phyloP scores from a whole-genome alignment of 2,329 filamentous ascomycete species.

The Penicillium sp. region DNA sequence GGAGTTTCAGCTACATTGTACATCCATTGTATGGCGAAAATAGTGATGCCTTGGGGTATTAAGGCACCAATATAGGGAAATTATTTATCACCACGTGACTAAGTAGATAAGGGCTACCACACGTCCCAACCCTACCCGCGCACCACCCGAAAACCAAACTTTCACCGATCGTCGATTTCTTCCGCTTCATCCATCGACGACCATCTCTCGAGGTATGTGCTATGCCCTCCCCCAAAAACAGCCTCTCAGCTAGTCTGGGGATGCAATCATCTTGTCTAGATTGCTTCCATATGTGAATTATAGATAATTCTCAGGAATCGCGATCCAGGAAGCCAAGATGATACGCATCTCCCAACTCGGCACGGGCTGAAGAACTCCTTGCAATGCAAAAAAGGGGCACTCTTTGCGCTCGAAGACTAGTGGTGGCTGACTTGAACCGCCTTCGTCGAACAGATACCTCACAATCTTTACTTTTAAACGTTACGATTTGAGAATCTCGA shows the following conservation, averaged over 20 bases:
- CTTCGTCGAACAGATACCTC: conserved; percentile 35
- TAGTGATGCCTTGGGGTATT: background rate
- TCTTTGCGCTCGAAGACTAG: conserved; percentile 65
- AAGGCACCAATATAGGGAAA: background rate
- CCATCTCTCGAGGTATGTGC: conserved; percentile 45
- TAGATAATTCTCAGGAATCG: conserved; percentile 9
- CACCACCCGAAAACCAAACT: conserved; percentile 32
- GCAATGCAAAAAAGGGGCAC: conserved; percentile 54
- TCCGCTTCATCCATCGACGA: conserved; percentile 28
- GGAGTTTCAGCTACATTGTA: background rate
- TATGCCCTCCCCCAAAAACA: conserved; percentile 25
- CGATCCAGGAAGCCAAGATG: conserved; percentile 29
- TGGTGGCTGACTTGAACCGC: conserved; percentile 57
- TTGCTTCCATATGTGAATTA: conserved; percentile 16
- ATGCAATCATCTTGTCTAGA: conserved; percentile 40
- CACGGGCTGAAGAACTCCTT: conserved; percentile 69
- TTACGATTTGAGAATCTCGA: conserved; percentile 54
- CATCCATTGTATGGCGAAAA: background rate
- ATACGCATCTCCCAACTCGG: conserved; percentile 46
- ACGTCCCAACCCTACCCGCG: conserved; percentile 29
- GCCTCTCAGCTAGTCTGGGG: conserved; percentile 46
- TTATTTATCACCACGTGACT: background rate
- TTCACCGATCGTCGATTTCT: conserved; percentile 18
- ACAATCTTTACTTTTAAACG: conserved; percentile 29
- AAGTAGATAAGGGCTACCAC: background rate